These are phyloP conservation scores for Sphaerulina vaccinii DNA, from an alignment of 2,329 filamentous ascomycete genomes.

Conservation along the genomic window DNA sequence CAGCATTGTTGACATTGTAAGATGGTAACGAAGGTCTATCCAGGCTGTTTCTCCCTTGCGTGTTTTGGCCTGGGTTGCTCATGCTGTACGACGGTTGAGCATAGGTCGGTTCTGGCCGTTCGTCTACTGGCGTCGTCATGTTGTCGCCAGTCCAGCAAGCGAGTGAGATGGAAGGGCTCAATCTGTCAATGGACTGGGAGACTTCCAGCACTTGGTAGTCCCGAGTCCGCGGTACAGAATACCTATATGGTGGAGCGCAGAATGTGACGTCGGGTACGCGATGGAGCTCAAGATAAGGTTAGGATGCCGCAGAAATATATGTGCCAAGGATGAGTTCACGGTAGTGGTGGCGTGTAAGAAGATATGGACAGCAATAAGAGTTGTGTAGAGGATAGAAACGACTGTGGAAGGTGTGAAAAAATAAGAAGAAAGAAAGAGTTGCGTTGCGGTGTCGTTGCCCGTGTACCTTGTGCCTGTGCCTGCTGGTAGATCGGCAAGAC, in stretches of 20 bases:
- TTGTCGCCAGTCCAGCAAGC: conserved; percentile 17
- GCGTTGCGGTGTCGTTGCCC: no score
- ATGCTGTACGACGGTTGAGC: conserved; percentile 28
- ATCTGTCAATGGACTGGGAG: not conserved
- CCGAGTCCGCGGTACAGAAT: not conserved
- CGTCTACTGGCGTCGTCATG: conserved; percentile 39
- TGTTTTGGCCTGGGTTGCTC: conserved; percentile 19
- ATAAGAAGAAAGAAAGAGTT: not conserved
- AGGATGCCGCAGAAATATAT: no score
- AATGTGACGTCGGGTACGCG: not conserved
- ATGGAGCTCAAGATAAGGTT: no score
- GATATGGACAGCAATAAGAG: no score
- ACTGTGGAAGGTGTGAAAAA: no score
- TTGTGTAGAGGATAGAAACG: no score
- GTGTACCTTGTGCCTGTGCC: no score
- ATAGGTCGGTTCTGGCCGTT: conserved; percentile 38
- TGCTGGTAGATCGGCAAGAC: no score
- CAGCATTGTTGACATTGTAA: conserved; percentile 36
- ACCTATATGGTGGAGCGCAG: not conserved
- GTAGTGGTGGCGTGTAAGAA: not conserved
- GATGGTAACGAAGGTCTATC: conserved; percentile 30
- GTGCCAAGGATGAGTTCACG: not conserved
- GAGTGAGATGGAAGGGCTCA: conserved; percentile 8
- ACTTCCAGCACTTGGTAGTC: conserved; percentile 27
- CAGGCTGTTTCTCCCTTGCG: conserved; percentile 14